Conservation (phyloP, 2,329 filamentous ascomycete genomes). For the Phaeosphaeria sp. region DNA sequence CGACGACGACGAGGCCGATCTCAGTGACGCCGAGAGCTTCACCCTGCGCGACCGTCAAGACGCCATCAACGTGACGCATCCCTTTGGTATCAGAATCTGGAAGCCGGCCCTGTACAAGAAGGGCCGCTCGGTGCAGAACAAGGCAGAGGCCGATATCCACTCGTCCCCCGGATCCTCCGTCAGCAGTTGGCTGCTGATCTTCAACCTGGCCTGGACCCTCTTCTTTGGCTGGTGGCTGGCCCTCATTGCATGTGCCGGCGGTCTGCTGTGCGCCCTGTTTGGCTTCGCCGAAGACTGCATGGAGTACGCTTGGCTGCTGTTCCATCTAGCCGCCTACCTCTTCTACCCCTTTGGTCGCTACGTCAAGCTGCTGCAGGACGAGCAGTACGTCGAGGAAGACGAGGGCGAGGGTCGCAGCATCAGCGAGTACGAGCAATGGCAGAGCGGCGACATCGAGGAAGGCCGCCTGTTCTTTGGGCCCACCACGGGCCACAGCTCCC, state of each 20-base stretch:
- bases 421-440: conserved; percentile 98
- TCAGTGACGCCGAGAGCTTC: conserved; percentile 96
- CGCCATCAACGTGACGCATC: conserved; percentile 98
- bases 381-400: conserved; percentile 92
- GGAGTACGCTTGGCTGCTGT: conserved; percentile 85
- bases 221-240: conserved; percentile 97
- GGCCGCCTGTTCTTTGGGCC: conserved; percentile 96
- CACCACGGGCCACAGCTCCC: conserved; percentile 69
- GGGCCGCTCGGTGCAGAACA: conserved; percentile 92
- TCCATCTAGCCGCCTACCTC: conserved; percentile 83
- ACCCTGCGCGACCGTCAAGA: conserved; percentile 96
- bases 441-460: conserved; percentile 95
- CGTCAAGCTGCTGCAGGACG: conserved; percentile 90
- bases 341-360: conserved; percentile 98
- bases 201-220: conserved; percentile 90
- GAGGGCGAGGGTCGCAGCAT: conserved; percentile 95
- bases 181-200: conserved; percentile 81
- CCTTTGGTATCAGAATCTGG: conserved; percentile 98
- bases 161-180: conserved; percentile 89
- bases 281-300: conserved; percentile 77
- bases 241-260: conserved; percentile 74
- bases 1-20: conserved; percentile 70
- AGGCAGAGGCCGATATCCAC: conserved; percentile 95
- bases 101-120: conserved; percentile 99
- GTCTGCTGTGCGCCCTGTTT: conserved; percentile 79